Evolutionary conservation across 164 flowering plant genomes (phyloP).

Genomic region (Umbilicus rupestris): DNA sequence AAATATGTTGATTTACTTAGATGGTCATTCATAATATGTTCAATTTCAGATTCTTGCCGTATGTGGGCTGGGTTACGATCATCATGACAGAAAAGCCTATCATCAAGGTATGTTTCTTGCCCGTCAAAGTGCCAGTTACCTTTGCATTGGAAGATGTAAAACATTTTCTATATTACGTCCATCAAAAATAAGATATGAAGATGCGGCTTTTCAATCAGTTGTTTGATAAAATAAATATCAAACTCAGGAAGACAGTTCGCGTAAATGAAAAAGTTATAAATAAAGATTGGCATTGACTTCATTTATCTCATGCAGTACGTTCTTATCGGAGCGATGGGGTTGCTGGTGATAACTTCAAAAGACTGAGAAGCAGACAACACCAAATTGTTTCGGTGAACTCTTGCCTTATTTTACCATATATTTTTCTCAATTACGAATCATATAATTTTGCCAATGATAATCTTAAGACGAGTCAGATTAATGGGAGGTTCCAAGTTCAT

Average conservation of each 20-base stretch:
- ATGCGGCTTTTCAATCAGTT: too few species aligned
- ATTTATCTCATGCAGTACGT: constrained; percentile 43
- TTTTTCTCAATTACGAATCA: too few species aligned
- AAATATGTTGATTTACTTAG: neutral
- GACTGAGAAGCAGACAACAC: constrained; percentile 19
- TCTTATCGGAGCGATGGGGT: constrained; percentile 54
- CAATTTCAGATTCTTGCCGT: constrained; percentile 49
- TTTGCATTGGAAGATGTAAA: neutral
- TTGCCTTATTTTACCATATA: too few species aligned
- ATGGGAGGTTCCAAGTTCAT: too few species aligned
- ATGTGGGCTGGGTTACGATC: constrained; percentile 64
- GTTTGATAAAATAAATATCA: too few species aligned
- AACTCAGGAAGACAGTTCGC: too few species aligned
- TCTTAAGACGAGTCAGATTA: too few species aligned
- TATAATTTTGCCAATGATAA: too few species aligned
- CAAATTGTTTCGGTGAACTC: neutral
- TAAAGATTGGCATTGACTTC: neutral
- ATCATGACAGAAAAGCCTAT: constrained; percentile 61
- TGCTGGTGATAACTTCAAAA: constrained; percentile 47
- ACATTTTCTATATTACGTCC: neutral
- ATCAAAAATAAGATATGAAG: too few species aligned
- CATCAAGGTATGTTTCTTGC: constrained; percentile 31
- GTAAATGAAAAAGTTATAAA: neutral
- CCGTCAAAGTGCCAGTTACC: neutral
- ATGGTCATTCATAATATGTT: neutral